A percentile compares a stretch with the other conserved stretches of the same genome.
Conservation (phyloP, 805 yeast genomes). For the Myxozyma geophila region DNA sequence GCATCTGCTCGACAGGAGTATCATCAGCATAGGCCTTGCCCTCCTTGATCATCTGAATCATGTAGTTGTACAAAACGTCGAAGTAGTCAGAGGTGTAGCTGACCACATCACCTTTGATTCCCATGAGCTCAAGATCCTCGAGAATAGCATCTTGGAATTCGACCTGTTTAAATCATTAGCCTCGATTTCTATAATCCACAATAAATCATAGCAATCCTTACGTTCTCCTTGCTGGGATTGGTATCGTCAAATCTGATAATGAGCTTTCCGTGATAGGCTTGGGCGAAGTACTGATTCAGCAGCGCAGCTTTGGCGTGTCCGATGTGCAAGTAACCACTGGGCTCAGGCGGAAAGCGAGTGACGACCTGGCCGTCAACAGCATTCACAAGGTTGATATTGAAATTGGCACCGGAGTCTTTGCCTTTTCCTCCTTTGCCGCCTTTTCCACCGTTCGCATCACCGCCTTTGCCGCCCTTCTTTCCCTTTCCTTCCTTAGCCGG, state of each 20-base stretch:
- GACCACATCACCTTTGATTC: constrained; percentile 86
- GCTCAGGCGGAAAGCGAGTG: constrained; percentile 99
- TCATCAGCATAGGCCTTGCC: constrained; percentile 98
- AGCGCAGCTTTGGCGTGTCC: constrained; percentile 99
- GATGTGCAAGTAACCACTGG: constrained; percentile 97
- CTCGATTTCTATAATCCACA: neutral
- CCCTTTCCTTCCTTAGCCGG: constrained; percentile 10
- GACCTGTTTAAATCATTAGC: constrained; percentile 40
- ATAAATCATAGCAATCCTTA: neutral
- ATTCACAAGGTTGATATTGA: constrained; percentile 87
- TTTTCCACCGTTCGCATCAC: constrained; percentile 10
- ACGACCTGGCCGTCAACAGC: constrained; percentile 95
- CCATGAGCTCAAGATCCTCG: constrained; percentile 87
- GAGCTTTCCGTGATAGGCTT: constrained; percentile 92
- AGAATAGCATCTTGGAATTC: constrained; percentile 94
- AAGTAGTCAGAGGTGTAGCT: constrained; percentile 95
- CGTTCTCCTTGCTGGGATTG: constrained; percentile 93
- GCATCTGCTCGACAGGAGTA: constrained; percentile 91
- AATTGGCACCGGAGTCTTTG: constrained; percentile 89
- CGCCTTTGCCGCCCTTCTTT: constrained; percentile 21
- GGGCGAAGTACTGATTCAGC: constrained; percentile 94
- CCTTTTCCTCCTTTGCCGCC: constrained; percentile 24
- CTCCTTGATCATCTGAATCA: constrained; percentile 84
- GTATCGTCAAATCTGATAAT: constrained; percentile 98
- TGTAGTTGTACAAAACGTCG: constrained; percentile 84